Evolutionary conservation across 1,284 basidiomycete species (phyloP), one percentile per base, ranked within the genome.

Genomic region (Boletus calvinii): DNA sequence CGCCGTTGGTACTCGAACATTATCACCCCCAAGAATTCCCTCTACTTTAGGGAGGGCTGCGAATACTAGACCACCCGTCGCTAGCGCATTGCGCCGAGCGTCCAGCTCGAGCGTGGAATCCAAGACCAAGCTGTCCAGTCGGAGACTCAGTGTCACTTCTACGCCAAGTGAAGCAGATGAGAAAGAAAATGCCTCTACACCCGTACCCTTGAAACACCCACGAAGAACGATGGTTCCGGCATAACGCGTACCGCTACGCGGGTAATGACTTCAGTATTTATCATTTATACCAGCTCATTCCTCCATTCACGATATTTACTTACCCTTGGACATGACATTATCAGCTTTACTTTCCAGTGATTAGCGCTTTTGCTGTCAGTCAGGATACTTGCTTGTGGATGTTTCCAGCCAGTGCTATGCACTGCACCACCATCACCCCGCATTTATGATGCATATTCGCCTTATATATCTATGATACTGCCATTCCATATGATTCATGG

Each of bases 1-100:
- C 2, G 43, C 66, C 0, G 29, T 29, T n/a, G 49, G 49, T 17
- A 7, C 48, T 9, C 67, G 66, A 15, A 73, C 72, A 4, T 72
- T 73, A 2, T 73, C 74, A 11, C 72, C 59, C 2, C 52, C 65
- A 11, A 64, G 68, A 35, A 65, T 67, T 34, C 67, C 69, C 4
- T 72, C 76, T 3, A 57, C 63, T 12, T 70, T 72, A 20, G 62
- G 71, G 15, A 62, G 51, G 48, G 52, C 54, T n/a, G 31, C 46
- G 6, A 65, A 54, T 20, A 52, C 57, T 12, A 54, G 37, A 52
- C 62, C 54, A 13, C 40, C 54, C 10, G 44, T 47, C 24, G n/a
- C 52, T 13, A 47, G 40, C 13, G 42, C 38, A 30, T n/a, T 64
- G 12, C 63, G 64, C 15, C 55, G 65, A 31, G 54, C 52, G 4